Evolutionary conservation across 306 rosid genomes (phyloP).

Genomic region (Rosa multiflora): DNA sequence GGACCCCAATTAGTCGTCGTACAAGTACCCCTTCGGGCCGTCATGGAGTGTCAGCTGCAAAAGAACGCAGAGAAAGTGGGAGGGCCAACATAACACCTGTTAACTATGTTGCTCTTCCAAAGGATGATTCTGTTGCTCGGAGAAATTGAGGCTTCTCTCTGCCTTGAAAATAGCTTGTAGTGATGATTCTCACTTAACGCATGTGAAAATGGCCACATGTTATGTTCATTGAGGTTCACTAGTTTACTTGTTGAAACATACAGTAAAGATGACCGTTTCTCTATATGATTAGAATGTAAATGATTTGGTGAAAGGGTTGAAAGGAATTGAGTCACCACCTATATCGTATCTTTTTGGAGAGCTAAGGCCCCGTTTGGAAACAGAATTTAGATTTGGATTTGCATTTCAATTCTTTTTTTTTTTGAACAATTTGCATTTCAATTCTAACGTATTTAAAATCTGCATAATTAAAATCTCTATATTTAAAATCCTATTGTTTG

Average conservation of each 20-base stretch:
- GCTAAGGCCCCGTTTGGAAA: no score
- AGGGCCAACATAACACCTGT: conserved; percentile 52
- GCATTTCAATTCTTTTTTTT: no score
- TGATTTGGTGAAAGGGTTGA: conserved; percentile 5
- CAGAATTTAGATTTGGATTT: no score
- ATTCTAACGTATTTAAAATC: no score
- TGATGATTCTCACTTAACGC: not conserved
- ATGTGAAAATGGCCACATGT: not conserved
- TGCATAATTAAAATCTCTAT: no score
- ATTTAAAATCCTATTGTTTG: no score
- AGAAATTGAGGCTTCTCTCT: conserved; percentile 34
- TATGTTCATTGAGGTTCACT: not conserved
- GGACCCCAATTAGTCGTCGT: conserved; percentile 73
- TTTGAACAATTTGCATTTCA: no score
- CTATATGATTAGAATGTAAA: conserved; percentile 4
- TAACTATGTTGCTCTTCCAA: conserved; percentile 85
- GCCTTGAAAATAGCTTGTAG: conserved; percentile 8
- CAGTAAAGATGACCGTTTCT: not conserved
- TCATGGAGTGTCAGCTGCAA: conserved; percentile 45
- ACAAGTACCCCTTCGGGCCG: conserved; percentile 47
- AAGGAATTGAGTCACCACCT: not conserved
- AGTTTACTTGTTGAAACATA: not conserved
- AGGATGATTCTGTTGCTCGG: conserved; percentile 57
- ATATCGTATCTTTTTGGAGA: not conserved
- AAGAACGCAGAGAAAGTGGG: conserved; percentile 69